phyloP scores from a whole-genome alignment of 306 rosid species.

The Citrullus colocynthis region DNA sequence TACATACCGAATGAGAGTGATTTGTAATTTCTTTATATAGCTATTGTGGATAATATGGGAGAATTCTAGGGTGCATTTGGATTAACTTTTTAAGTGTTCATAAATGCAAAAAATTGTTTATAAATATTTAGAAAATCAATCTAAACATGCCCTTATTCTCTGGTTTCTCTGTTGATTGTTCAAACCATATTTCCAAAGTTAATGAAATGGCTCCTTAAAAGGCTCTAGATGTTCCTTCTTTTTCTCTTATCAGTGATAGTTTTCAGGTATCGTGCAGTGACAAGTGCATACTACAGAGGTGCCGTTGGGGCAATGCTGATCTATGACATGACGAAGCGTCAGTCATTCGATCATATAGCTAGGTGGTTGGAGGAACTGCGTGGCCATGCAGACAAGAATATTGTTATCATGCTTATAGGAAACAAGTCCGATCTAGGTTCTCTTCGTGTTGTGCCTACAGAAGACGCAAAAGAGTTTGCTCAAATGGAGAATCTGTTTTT shows the following conservation, averaged over 20 bases:
- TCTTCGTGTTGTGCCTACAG: constrained; percentile 53
- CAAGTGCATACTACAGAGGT: constrained; percentile 93
- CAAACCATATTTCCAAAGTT: neutral
- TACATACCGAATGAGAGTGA: neutral
- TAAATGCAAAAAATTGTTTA: too few species aligned
- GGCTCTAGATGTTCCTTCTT: neutral
- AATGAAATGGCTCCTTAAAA: neutral
- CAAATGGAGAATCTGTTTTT: constrained; percentile 66
- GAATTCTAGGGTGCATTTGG: too few species aligned
- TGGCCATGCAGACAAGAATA: constrained; percentile 60
- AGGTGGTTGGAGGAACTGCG: constrained; percentile 81
- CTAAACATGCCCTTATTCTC: neutral
- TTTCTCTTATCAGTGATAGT: neutral
- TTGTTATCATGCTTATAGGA: constrained; percentile 79
- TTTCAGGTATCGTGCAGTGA: constrained; percentile 88
- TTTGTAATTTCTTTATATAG: neutral
- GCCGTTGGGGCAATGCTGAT: constrained; percentile 87
- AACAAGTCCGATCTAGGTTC: constrained; percentile 77
- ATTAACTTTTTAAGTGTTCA: too few species aligned
- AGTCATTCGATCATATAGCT: constrained; percentile 56
- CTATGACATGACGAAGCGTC: constrained; percentile 73
- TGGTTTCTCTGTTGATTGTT: neutral
- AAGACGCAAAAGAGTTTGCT: constrained; percentile 68
- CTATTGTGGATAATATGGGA: neutral
- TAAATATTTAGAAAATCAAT: too few species aligned